Evolutionary conservation across 2,329 filamentous ascomycete genomes (phyloP), one percentile per base, ranked within the genome.

Genomic region (Sporothrix curviconia): DNA sequence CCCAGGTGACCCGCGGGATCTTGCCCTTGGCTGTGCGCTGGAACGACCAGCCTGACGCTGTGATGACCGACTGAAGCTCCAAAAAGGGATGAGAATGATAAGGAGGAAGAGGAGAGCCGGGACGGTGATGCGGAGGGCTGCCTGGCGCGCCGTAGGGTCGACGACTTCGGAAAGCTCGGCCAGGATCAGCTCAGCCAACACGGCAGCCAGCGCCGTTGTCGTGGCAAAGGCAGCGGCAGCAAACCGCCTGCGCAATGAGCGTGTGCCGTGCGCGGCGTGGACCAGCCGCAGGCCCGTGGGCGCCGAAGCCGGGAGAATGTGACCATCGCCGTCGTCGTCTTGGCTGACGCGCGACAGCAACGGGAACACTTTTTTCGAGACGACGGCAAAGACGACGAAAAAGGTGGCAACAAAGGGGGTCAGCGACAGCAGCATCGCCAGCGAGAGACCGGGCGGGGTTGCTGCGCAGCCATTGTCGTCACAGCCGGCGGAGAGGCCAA

Each of bases 101-200:
- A 94, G 79, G 61, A 92, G 72, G 39, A 90, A 78, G 28, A 95
- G 73, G 42, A 95, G 74, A 19, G 83, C 81, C 7, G 85, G 83
- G 25, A 95, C 81, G 0, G 86, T 90, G 30, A 86, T 71, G 57
- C 82, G 78, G 63, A 95, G 76, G 22, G 86, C 89, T 28, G 87
- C 68, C 22, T 80, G 81, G 59, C 90, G 78, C 12, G 88, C 89
- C 32, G 76, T 75, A 7, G 84, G 78, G 62, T 86, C 80, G n/a
- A 90, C 78, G 5, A 87, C 78, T 66, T 90, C 89, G 25, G 88
- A 84, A 43, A 95, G 89, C 71, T 95, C 90, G 65, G 89, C 90
- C 8, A 95, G 78, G 46, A 95, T 88, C 63, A 95, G 74, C 71
- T 92, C 86, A 3, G 85, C 89, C 46, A 95, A 76, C 1, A 92